A percentile compares a stretch with the other conserved stretches of the same genome.
These are phyloP conservation scores for Asterochloris sp. DNA, from an alignment of 139 green algal species.

Conservation along the genomic window DNA sequence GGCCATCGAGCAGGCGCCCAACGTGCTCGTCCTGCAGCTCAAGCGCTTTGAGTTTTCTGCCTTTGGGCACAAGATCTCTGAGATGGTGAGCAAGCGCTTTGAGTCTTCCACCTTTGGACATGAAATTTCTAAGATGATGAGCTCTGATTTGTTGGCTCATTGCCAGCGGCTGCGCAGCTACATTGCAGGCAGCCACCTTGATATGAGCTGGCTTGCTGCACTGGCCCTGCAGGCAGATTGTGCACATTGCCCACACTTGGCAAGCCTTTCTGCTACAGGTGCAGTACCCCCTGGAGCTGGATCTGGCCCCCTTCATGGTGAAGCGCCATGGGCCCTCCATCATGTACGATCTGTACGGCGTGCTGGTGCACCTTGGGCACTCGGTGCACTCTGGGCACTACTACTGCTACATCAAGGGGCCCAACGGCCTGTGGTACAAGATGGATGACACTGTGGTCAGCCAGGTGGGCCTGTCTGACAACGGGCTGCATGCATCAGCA, in stretches of 20 bases:
- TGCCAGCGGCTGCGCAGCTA: neutral
- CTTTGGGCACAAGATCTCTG: constrained; percentile 78
- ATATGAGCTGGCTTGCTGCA: neutral
- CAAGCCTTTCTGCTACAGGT: constrained; percentile 38
- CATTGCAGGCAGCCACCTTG: neutral
- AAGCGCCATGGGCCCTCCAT: constrained; percentile 8
- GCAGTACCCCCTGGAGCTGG: constrained; percentile 69
- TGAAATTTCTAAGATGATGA: neutral
- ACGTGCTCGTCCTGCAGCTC: constrained; percentile 84
- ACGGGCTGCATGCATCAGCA: neutral
- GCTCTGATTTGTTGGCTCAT: neutral
- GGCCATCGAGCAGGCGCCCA: constrained; percentile 71
- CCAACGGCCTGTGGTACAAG: constrained; percentile 79
- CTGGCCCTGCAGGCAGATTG: neutral
- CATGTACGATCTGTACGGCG: constrained; percentile 81
- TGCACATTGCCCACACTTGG: neutral
- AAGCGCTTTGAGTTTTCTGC: constrained; percentile 88
- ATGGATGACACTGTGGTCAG: constrained; percentile 77
- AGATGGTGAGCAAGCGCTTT: constrained; percentile 31
- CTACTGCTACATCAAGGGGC: constrained; percentile 76
- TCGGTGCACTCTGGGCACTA: constrained; percentile 88
- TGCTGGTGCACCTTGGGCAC: constrained; percentile 89
- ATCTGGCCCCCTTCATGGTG: constrained; percentile 76
- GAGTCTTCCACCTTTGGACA: neutral
- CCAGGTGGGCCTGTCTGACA: constrained; percentile 13